Percentiles rank a stretch among this genome's conserved stretches.
Conservation (phyloP, 2,329 filamentous ascomycete genomes). For the Bipolaris sorokiniana region DNA sequence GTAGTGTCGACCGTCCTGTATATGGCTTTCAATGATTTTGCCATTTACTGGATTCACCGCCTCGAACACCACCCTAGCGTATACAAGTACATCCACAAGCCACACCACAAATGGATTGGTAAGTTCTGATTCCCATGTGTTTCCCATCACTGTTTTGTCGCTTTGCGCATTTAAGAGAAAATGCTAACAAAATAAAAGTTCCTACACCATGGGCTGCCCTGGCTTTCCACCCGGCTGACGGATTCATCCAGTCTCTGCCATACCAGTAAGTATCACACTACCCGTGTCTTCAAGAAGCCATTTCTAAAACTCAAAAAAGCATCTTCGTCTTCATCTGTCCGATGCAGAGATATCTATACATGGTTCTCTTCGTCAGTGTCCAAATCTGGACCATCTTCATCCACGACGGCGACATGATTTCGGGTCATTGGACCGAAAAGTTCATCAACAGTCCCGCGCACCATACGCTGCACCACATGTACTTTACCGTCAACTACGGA, state of each 20-base stretch:
- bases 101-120: constrained; percentile 17
- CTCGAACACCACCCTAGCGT: constrained; percentile 15
- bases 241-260: constrained; percentile 10
- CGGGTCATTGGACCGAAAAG: constrained; percentile 12
- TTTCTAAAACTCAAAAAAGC: constrained; percentile 3
- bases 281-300: background rate
- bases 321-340: constrained; percentile 12
- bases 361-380: constrained; percentile 12
- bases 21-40: constrained; percentile 14
- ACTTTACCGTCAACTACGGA: constrained; percentile 16
- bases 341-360: constrained; percentile 15
- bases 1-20: constrained; percentile 5
- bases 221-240: constrained; percentile 14
- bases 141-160: background rate
- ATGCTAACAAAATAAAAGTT: constrained; percentile 8
- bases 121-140: background rate
- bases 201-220: constrained; percentile 14
- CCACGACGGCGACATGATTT: constrained; percentile 13
- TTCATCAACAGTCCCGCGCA: constrained; percentile 14
- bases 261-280: constrained; percentile 8
- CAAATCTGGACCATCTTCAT: constrained; percentile 16
- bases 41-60: constrained; percentile 15
- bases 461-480: constrained; percentile 15
- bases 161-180: background rate
- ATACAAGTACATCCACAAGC: constrained; percentile 15